Evolutionary conservation across 352 stramenopile species (phyloP), one percentile per base, ranked within the genome.

Genomic region (Pilasporangium apinafurcum): DNA sequence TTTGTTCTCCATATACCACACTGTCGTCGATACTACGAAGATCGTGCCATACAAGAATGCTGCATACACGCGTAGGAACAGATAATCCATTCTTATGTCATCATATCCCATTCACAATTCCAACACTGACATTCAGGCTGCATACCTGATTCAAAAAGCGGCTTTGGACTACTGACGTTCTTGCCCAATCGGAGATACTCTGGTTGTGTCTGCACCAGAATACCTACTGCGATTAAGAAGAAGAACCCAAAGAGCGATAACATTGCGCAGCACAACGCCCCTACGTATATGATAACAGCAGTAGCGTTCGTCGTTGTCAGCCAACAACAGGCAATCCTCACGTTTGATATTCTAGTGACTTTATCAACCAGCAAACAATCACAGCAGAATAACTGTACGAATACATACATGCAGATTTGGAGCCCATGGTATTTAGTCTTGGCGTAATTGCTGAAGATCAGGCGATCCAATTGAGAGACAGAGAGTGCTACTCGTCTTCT

Each of bases 171-270:
- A 35, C 66, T 61, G 22, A 87, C 70, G 36, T 70, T 78, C 53
- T 86, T 87, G 62, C 71, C 62, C 12, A 87, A 69, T 59, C 91
- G 90, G 59, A 93, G 77, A 62, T 89, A 93, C 53, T 93, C 55
- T 8, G 81, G 81, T 48, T 93, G 81, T 30, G 75, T 54, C 50
- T 87, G 66, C 33, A 93, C 66, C 3, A 93, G 53, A 21, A 88
- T 44, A 14, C 62, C 81, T 34, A 93, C 60, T 12, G 62, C 37
- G 5, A 80, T 31, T 8, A 93, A 65, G 57, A 93, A 93, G 33
- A 93, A 41, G 49, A 79, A 84, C 33, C 81, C 81, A 26, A 66
- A 76, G 21, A 82, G 64, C 44, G 76, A 90, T 30, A 93, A 43
- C 53, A 89, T 44, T 29, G 81, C 83, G 57, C 78, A 90, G 51